Evolutionary conservation across 352 stramenopile genomes (phyloP).

Genomic region (Globisporangium solare): DNA sequence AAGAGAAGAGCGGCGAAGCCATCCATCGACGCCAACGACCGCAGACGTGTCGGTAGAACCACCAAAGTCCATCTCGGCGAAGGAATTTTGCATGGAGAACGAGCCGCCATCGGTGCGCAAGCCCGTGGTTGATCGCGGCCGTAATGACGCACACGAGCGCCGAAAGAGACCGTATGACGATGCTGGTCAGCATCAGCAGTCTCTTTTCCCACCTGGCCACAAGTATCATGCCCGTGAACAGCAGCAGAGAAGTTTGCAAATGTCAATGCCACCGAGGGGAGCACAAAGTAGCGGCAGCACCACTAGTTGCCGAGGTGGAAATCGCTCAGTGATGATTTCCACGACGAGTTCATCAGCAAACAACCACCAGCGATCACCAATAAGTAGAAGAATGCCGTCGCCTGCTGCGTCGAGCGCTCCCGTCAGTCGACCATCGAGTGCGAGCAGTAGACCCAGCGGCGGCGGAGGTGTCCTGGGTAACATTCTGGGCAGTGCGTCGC

Average conservation of each 20-base stretch:
- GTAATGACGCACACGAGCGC: neutral
- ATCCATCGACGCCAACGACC: neutral
- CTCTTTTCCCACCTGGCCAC: slow-evolving; percentile 5
- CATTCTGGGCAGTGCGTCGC: slow-evolving; percentile 65
- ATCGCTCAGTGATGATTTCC: slow-evolving; percentile 8
- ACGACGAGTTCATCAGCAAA: slow-evolving; percentile 5
- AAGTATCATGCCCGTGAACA: slow-evolving; percentile 8
- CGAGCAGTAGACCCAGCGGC: slow-evolving; percentile 7
- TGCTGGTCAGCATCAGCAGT: slow-evolving; percentile 2
- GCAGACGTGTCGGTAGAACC: slow-evolving; percentile 6
- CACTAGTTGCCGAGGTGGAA: neutral
- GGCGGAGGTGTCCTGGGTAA: slow-evolving; percentile 36
- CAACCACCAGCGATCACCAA: slow-evolving; percentile 10
- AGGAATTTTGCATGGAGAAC: slow-evolving; percentile 51
- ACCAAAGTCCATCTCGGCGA: slow-evolving; percentile 41
- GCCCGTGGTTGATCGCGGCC: neutral
- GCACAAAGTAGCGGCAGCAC: neutral
- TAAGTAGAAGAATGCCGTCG: slow-evolving; percentile 1
- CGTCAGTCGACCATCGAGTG: slow-evolving; percentile 8
- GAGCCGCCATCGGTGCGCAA: slow-evolving; percentile 20
- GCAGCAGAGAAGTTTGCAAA: neutral
- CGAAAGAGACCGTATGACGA: slow-evolving; percentile 14
- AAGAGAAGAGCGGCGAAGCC: slow-evolving; percentile 1
- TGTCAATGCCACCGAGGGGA: neutral
- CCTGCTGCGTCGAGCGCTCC: neutral